Percentiles rank a stretch among this genome's conserved stretches.
These are phyloP conservation scores for Phytophthora vignae DNA, from an alignment of 352 stramenopile species.

Conservation along the genomic window DNA sequence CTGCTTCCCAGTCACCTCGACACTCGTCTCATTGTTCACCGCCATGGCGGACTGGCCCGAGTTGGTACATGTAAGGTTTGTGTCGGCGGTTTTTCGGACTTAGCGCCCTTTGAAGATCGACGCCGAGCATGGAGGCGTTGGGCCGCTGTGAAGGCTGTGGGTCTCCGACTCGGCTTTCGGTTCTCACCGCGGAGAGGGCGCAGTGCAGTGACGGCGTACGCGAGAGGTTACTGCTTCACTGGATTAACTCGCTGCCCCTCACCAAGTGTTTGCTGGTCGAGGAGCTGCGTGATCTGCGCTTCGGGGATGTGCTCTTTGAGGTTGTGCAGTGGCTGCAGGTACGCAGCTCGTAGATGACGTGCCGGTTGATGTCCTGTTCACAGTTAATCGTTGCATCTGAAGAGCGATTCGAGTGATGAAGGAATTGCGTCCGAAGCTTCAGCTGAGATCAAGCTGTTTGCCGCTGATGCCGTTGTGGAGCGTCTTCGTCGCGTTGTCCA, in stretches of 20 bases:
- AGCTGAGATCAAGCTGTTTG: conserved; percentile 8
- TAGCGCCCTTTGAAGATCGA: conserved; percentile 34
- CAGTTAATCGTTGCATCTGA: background rate
- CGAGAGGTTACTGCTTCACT: conserved; percentile 66
- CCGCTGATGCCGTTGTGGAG: background rate
- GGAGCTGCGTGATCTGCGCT: conserved; percentile 58
- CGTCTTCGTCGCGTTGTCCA: conserved; percentile 46
- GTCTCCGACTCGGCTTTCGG: conserved; percentile 10
- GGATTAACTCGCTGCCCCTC: conserved; percentile 77
- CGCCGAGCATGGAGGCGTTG: background rate
- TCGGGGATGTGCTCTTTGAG: conserved; percentile 61
- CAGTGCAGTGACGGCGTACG: conserved; percentile 8
- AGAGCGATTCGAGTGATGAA: conserved; percentile 9
- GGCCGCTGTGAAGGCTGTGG: background rate
- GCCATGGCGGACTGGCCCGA: background rate
- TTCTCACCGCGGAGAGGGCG: background rate
- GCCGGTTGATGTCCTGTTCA: background rate
- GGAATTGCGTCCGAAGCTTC: background rate
- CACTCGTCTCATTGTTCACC: background rate
- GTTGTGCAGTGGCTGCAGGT: conserved; percentile 55
- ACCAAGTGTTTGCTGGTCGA: conserved; percentile 70
- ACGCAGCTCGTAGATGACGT: background rate
- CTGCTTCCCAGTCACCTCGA: conserved; percentile 9
- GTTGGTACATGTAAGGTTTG: no score
- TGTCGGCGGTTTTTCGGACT: conserved; percentile 11